Percentiles rank a stretch among this genome's conserved stretches.
These are phyloP conservation scores for Clonostachys rhizophaga DNA, from an alignment of 2,329 filamentous ascomycete genomes.

Conservation along the genomic window DNA sequence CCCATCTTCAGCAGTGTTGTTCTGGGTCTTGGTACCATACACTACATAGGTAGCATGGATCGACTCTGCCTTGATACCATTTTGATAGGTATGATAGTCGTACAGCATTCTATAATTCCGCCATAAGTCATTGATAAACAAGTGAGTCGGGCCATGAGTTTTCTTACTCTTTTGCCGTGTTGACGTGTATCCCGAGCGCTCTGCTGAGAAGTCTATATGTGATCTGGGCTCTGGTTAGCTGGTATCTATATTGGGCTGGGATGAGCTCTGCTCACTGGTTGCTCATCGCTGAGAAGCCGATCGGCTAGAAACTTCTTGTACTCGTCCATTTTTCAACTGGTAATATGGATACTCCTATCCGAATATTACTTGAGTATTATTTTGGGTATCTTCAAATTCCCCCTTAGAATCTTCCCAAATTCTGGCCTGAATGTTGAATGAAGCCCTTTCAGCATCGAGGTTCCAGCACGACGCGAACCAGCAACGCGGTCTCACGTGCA, in stretches of 20 bases:
- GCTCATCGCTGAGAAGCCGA: slow-evolving; percentile 71
- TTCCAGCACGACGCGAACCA: too few relatives aligned
- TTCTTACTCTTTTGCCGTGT: slow-evolving; percentile 80
- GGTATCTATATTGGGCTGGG: background rate
- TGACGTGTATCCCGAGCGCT: slow-evolving; percentile 77
- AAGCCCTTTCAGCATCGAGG: background rate
- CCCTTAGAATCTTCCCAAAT: too few relatives aligned
- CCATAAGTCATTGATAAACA: slow-evolving; percentile 44
- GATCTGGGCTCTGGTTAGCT: slow-evolving; percentile 47
- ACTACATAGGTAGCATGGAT: slow-evolving; percentile 93
- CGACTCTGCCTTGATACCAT: slow-evolving; percentile 65
- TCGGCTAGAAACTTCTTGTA: slow-evolving; percentile 71
- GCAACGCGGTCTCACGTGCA: too few relatives aligned
- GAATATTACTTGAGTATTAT: too few relatives aligned
- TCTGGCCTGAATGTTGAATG: too few relatives aligned
- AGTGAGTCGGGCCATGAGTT: background rate
- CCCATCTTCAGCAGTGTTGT: slow-evolving; percentile 39
- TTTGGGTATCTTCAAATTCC: too few relatives aligned
- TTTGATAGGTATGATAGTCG: slow-evolving; percentile 76
- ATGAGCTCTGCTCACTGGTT: slow-evolving; percentile 50
- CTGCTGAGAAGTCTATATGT: slow-evolving; percentile 85
- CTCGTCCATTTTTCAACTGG: slow-evolving; percentile 41
- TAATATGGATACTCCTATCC: too few relatives aligned
- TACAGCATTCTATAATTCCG: slow-evolving; percentile 66
- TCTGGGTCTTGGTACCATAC: slow-evolving; percentile 57